Base-by-base conservation (phyloP, 176 grass and related monocot species). In the Triticum timopheevii region DNA sequence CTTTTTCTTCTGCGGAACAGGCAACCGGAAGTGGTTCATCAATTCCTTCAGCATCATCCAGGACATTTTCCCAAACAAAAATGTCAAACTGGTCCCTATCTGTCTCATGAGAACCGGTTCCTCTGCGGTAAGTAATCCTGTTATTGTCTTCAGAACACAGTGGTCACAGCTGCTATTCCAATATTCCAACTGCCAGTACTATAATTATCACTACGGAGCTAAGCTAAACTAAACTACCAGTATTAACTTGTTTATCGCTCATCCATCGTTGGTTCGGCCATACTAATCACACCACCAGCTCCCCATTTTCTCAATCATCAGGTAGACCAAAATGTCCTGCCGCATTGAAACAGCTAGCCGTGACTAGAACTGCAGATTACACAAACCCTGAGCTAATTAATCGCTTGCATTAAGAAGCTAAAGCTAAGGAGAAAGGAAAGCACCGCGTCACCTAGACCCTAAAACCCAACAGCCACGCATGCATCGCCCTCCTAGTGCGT, bases 381-480 rank as follows among this genome's bases (percentile, higher is more conserved):
- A 20, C 64, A 49, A 35, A 79, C 8, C 31, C 66, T 1, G 20
- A 24, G 73, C 15, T 58, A 7, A 78, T 72, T 73, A 66, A 86
- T 44, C 63, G 80, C 33, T 61, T 1, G 23, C 61, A 76, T 80
- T 74, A 91, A 69, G 81, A 67, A 74, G 20, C 80, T 78, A 73
- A 80, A 74, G 20, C 80, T 78, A 47, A 75, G 40, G 20, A 76
- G 49, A 61, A 52, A 36, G 35, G 49, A 61, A 52, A 36, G 35
- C 73, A 33, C 25, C 40, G 20, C 56, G 16, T 8, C 42, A 77
- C 83, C 83, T 77, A 77, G 34, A 85, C 27, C 83, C 50, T 54
- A 19, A 54, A 54, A 54, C 50, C 50, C 50, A 54, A 54, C 50
- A 0, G 16, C 16, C 50, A 54, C 49, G 49, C 49, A 50, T 6